These are phyloP conservation scores for Amphicarpaea edgeworthii DNA, from an alignment of 306 rosid species.

Conservation along the genomic window DNA sequence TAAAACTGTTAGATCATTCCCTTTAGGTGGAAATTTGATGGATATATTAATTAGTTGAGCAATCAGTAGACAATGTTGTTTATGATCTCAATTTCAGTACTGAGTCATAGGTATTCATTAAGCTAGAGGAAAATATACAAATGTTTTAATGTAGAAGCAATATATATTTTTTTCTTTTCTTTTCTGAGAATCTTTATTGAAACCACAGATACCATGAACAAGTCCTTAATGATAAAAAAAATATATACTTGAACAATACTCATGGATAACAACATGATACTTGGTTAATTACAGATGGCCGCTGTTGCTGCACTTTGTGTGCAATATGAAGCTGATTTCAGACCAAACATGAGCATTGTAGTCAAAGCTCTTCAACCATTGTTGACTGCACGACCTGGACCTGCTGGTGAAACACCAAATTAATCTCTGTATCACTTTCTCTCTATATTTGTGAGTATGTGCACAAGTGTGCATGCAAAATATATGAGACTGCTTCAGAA, in stretches of 20 bases:
- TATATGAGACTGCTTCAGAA: constrained; percentile 51
- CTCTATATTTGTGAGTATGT: constrained; percentile 48
- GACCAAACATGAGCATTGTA: constrained; percentile 97
- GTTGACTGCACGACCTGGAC: constrained; percentile 76
- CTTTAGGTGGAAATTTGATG: constrained; percentile 16
- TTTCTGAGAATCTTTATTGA: background rate
- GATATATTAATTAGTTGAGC: constrained; percentile 18
- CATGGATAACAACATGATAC: constrained; percentile 34
- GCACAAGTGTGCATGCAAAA: constrained; percentile 48
- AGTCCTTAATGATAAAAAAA: constrained; percentile 23
- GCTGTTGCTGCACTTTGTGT: constrained; percentile 96
- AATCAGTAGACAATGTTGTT: constrained; percentile 4
- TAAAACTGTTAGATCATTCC: constrained; percentile 1
- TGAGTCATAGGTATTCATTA: constrained; percentile 17
- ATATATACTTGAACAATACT: constrained; percentile 2
- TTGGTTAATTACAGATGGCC: constrained; percentile 73
- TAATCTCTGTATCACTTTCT: constrained; percentile 49
- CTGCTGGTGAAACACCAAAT: constrained; percentile 72
- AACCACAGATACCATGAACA: background rate
- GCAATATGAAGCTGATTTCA: constrained; percentile 97
- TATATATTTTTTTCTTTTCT: background rate
- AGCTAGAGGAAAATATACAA: constrained; percentile 27
- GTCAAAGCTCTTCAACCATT: constrained; percentile 97
- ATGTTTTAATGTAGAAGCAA: background rate
- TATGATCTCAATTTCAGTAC: background rate